These are phyloP conservation scores for Sanghuangporus sanghuang DNA, from an alignment of 1,284 basidiomycete species.

Conservation along the genomic window DNA sequence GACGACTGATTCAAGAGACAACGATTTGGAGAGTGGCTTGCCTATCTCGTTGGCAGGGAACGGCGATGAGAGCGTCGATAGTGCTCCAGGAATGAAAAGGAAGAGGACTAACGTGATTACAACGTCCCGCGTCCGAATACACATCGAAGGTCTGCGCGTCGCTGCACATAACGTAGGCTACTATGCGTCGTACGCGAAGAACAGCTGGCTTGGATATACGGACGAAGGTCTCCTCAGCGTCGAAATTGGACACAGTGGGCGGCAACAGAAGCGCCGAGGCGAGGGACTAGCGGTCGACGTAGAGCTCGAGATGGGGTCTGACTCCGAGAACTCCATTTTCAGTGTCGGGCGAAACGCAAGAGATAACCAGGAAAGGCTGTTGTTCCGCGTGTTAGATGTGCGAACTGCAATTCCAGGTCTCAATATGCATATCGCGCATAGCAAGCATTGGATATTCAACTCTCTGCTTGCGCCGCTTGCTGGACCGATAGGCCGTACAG, in stretches of 20 bases:
- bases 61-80: background rate
- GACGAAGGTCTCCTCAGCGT: conserved; percentile 44
- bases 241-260: conserved; percentile 27
- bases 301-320: conserved; percentile 32
- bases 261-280: conserved; percentile 17
- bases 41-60: background rate
- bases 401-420: conserved; percentile 34
- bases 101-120: conserved; percentile 23
- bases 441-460: conserved; percentile 46
- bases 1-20: background rate
- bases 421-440: conserved; percentile 33
- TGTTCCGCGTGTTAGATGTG: conserved; percentile 39
- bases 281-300: conserved; percentile 34
- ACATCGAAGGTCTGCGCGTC: conserved; percentile 40
- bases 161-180: conserved; percentile 39
- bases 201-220: conserved; percentile 31
- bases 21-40: conserved; percentile 4
- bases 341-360: background rate
- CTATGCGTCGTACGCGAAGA: conserved; percentile 35
- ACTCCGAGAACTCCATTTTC: conserved; percentile 20
- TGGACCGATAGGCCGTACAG: conserved; percentile 30
- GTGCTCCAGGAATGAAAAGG: background rate
- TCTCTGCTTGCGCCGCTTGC: conserved; percentile 42
- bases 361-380: conserved; percentile 21
- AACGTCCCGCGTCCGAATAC: conserved; percentile 31